phyloP scores from a whole-genome alignment of 2,329 filamentous ascomycete genomes.

The Furcasterigmium sp. region DNA sequence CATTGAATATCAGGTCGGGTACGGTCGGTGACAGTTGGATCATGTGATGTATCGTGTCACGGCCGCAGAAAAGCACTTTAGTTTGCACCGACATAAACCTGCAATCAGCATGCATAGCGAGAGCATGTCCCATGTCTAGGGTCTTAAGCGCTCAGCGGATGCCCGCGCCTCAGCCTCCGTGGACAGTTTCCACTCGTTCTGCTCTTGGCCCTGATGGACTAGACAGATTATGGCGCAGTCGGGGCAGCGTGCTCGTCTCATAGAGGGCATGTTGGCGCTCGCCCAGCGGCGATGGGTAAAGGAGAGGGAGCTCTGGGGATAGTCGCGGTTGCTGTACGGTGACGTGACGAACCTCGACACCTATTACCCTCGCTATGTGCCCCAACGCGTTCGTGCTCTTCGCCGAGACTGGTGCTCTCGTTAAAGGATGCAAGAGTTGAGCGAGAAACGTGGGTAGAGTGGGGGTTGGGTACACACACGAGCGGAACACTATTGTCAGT shows the following conservation, averaged over 20 bases:
- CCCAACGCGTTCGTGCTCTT: slow-evolving; percentile 27
- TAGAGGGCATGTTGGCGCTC: slow-evolving; percentile 22
- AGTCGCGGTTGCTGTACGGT: slow-evolving; percentile 19
- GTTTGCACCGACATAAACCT: no score
- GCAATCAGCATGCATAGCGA: no score
- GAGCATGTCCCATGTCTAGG: slow-evolving; percentile 12
- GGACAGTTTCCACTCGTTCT: slow-evolving; percentile 25
- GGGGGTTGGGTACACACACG: slow-evolving; percentile 26
- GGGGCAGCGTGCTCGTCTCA: slow-evolving; percentile 22
- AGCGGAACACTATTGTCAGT: slow-evolving; percentile 18
- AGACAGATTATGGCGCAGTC: slow-evolving; percentile 16
- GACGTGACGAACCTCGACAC: slow-evolving; percentile 19
- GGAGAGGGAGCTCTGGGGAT: slow-evolving; percentile 9
- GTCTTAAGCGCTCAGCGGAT: slow-evolving; percentile 19
- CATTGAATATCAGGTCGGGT: no score
- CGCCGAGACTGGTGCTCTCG: slow-evolving; percentile 15
- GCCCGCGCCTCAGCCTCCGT: slow-evolving; percentile 23
- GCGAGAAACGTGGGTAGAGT: slow-evolving; percentile 20
- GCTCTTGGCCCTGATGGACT: slow-evolving; percentile 22
- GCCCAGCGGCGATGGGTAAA: slow-evolving; percentile 16
- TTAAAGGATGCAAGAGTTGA: slow-evolving; percentile 21
- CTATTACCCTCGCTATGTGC: slow-evolving; percentile 26
- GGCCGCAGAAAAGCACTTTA: no score
- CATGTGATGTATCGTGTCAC: no score
- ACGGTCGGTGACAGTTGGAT: no score